A percentile compares a stretch with the other conserved stretches of the same genome.
Evolutionary conservation across 352 stramenopile genomes (phyloP).

Genomic region (Phytophthora hibernalis): DNA sequence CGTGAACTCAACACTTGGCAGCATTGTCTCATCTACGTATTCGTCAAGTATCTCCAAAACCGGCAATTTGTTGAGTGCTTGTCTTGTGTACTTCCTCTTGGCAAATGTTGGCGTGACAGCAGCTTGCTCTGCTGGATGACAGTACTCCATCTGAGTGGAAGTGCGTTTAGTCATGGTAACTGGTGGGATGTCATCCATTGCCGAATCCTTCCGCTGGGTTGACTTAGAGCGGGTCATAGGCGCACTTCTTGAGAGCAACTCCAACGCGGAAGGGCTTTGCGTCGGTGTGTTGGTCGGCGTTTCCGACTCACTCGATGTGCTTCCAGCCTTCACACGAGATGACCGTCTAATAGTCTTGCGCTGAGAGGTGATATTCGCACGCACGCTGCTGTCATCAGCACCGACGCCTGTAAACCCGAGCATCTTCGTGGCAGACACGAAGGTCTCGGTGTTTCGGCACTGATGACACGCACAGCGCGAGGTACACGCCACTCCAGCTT

Average conservation of each 20-base stretch:
- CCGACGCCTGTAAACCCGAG: slow-evolving; percentile 52
- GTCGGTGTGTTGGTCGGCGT: slow-evolving; percentile 37
- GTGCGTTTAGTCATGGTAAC: slow-evolving; percentile 42
- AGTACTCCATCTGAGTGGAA: slow-evolving; percentile 30
- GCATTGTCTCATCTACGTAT: slow-evolving; percentile 7
- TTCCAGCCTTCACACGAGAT: slow-evolving; percentile 4
- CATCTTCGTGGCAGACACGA: slow-evolving; percentile 77
- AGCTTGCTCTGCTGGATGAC: slow-evolving; percentile 19
- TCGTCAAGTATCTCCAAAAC: slow-evolving; percentile 55
- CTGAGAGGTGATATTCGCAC: slow-evolving; percentile 22
- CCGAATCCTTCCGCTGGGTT: slow-evolving; percentile 10
- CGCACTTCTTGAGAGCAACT: slow-evolving; percentile 67
- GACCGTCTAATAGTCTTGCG: slow-evolving; percentile 34
- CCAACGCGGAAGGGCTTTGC: slow-evolving; percentile 43
- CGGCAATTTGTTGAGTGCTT: slow-evolving; percentile 31
- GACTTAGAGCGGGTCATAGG: slow-evolving; percentile 35
- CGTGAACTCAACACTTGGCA: slow-evolving; percentile 49
- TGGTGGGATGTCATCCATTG: slow-evolving; percentile 13
- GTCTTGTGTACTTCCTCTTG: slow-evolving; percentile 56
- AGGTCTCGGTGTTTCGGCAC: slow-evolving; percentile 76
- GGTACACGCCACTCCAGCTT: slow-evolving; percentile 87
- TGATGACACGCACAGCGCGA: slow-evolving; percentile 85
- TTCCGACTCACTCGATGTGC: slow-evolving; percentile 10
- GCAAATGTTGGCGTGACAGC: slow-evolving; percentile 36
- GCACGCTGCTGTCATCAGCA: slow-evolving; percentile 20